Evolutionary conservation across 768 basidiomycete species (phyloP).

Genomic region (Mycena belliarum): DNA sequence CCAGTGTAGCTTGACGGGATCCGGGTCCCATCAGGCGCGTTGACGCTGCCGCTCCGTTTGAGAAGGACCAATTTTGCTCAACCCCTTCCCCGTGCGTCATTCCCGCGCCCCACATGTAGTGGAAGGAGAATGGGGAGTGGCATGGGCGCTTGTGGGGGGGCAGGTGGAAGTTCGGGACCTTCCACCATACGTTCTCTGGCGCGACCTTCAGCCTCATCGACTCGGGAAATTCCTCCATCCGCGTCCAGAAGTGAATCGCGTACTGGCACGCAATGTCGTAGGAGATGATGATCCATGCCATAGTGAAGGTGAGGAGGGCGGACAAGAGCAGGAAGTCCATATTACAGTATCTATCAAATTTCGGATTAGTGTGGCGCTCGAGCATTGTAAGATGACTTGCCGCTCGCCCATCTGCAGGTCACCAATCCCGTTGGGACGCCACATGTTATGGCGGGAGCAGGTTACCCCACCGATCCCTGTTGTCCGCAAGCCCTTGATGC

Average conservation of each 20-base stretch:
- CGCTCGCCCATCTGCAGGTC: slow-evolving; percentile 24
- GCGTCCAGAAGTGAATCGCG: neutral
- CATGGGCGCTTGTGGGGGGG: neutral
- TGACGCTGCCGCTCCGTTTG: neutral
- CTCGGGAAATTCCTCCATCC: neutral
- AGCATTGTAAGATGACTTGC: neutral
- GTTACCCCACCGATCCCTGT: slow-evolving; percentile 2
- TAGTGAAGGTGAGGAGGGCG: neutral
- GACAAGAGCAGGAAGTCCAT: neutral
- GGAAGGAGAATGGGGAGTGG: slow-evolving; percentile 4
- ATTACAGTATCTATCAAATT: neutral
- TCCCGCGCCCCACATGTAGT: slow-evolving; percentile 1
- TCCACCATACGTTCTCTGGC: neutral
- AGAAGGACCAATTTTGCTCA: slow-evolving; percentile 7
- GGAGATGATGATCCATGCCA: neutral
- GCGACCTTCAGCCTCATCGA: neutral
- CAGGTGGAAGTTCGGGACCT: slow-evolving; percentile 17
- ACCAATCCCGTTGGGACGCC: slow-evolving; percentile 14
- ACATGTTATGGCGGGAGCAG: neutral
- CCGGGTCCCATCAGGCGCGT: neutral
- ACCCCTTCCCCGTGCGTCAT: slow-evolving; percentile 2
- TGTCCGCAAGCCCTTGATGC: neutral
- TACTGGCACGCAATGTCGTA: slow-evolving; percentile 3
- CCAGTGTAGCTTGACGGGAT: neutral
- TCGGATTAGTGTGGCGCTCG: no score